Evolutionary conservation across 2,329 filamentous ascomycete genomes (phyloP), one percentile per base, ranked within the genome.

Genomic region (Leptographium radiaticola): DNA sequence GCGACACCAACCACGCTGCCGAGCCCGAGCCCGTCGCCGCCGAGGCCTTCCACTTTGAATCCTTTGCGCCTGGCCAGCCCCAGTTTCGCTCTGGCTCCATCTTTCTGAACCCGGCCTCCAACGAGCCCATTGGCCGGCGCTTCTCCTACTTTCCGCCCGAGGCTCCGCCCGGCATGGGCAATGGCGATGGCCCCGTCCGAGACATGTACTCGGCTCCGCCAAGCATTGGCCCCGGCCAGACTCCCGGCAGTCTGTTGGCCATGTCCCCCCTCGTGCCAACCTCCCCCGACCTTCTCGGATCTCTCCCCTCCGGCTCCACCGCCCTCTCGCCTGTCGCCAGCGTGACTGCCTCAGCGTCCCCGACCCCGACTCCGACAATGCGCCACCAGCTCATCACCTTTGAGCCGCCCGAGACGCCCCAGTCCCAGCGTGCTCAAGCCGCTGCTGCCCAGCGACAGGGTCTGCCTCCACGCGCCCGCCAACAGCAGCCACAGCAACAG

Each of bases 61-160:
- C 49, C 64, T 68, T 54, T 60, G 56, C 42, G 6, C 53, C 55
- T 1, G 43, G 34, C 7, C 60, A 61, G 15, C 80, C 73, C 1
- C 75, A 73, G 4, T 84, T 84, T 66, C 74, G 81, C 52, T 83
- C 81, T 11, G 82, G 82, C 62, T 84, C 81, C 1, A 84, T 84
- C 56, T 84, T 84, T 65, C 70, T 75, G 58, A 79, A 77, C 55
- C 80, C 80, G 7, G 72, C 75, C 1, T 73, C 72, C 18, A 74
- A 71, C 6, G 77, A 80, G 56, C 68, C 69, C 10, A 72, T 69
- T 43, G 79, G 80, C 9, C 74, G 80, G 25, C 71, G 80, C 9
- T 80, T 81, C 57, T 83, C 80, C 16, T 81, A 83, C 59, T 83
- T 83, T 58, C 79, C 81, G 11, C 81, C 81, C 18, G 66, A 68